Base-by-base conservation (phyloP, 1,284 basidiomycete species). In the Takashimella tepidaria region DNA sequence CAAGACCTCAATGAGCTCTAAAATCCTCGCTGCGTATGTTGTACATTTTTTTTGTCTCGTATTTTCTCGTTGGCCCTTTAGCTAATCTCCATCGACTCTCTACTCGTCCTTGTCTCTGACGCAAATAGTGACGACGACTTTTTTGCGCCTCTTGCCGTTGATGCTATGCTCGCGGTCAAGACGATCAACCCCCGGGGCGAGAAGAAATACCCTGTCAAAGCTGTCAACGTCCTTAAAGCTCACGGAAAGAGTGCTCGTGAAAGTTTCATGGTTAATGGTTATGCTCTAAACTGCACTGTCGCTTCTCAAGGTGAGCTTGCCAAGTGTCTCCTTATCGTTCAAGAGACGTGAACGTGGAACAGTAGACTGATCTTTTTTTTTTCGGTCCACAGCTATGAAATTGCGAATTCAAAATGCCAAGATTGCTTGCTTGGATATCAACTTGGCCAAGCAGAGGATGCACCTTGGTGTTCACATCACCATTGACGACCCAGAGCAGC, bases 1-100 rank as follows among this genome's bases (percentile, higher is more conserved):
- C 54, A 98, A 96, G 81, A 99, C 96, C 45, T 92, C 88, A 62
- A 98, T 99, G 96, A 87, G 92, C 63, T 97, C 92, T 75, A 99
- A 99, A 79, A 92, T 99, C 75, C 92, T 99, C 62, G 89, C 92
- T 71, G 89, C 85, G 92, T 95, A 75, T 75, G 87, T 81, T 20
- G 13, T 24, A 21, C 21, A 13, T 20, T 1, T 3, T 31, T 40
- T 44, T n/a, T n/a, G n/a, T 21, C 20, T 8, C 49, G 21, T 54
- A 5, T 42, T 24, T 50, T 25, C 25, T 20, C 13, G 41, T 56
- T 44, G 47, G 53, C 50, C 45, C 25, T 51, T 37, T 16, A 8
- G 31, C 31, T 37, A 37, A 37, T 16, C 10, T 25, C 51, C 43
- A 37, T 37, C 31, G 49, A 45, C 48, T 25, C 40, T 56, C 26